These are phyloP conservation scores for Naumovozyma baii DNA, from an alignment of 805 yeast genomes.

Conservation along the genomic window DNA sequence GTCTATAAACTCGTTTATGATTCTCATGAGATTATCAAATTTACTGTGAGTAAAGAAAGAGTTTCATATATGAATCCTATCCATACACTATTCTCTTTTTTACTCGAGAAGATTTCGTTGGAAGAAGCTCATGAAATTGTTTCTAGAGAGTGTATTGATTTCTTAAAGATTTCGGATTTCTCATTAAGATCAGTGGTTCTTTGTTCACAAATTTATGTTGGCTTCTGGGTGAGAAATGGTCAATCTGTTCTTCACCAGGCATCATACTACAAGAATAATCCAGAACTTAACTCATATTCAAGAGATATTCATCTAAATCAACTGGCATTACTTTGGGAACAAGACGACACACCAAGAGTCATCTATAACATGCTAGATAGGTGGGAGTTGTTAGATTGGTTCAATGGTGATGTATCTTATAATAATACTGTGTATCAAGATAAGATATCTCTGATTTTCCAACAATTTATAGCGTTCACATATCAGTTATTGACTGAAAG, in stretches of 20 bases:
- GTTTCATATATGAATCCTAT: slow-evolving; percentile 53
- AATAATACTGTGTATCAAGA: slow-evolving; percentile 40
- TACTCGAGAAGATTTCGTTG: slow-evolving; percentile 25
- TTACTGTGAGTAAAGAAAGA: slow-evolving; percentile 39
- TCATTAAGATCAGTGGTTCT: slow-evolving; percentile 53
- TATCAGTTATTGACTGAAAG: slow-evolving; percentile 67
- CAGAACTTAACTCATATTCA: slow-evolving; percentile 46
- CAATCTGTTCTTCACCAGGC: slow-evolving; percentile 42
- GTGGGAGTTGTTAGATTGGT: slow-evolving; percentile 52
- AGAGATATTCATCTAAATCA: slow-evolving; percentile 74
- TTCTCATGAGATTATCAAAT: slow-evolving; percentile 26
- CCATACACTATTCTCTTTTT: slow-evolving; percentile 42
- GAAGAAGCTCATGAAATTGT: slow-evolving; percentile 14
- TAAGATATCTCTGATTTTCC: slow-evolving; percentile 52
- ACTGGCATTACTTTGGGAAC: slow-evolving; percentile 42
- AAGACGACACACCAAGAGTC: slow-evolving; percentile 45
- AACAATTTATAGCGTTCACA: slow-evolving; percentile 66
- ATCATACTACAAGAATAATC: slow-evolving; percentile 38
- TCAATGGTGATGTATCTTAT: slow-evolving; percentile 25
- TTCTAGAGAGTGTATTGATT: slow-evolving; percentile 25
- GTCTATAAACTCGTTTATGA: slow-evolving; percentile 19
- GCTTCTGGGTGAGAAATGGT: slow-evolving; percentile 73
- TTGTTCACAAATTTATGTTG: slow-evolving; percentile 49
- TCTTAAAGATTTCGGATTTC: slow-evolving; percentile 43
- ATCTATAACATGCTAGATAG: slow-evolving; percentile 46